Conservation (phyloP, 257 asterid species). For the Rauvolfia tetraphylla region DNA sequence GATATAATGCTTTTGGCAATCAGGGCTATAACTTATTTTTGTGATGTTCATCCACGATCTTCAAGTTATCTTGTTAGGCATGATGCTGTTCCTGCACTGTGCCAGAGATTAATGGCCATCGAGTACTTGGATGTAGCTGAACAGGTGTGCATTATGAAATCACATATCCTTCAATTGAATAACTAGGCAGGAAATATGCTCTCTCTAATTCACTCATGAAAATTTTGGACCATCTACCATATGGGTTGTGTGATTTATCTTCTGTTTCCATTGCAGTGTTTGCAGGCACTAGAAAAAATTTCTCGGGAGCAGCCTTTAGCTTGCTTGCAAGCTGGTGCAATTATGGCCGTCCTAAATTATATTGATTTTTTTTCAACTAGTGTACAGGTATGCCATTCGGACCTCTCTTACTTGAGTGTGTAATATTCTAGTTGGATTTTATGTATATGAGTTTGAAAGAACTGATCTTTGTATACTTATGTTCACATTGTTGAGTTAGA, state of each 20-base stretch:
- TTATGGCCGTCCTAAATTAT: conserved; percentile 78
- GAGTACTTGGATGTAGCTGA: conserved; percentile 95
- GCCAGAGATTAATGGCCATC: conserved; percentile 72
- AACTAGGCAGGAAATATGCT: neutral
- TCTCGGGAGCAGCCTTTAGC: conserved; percentile 88
- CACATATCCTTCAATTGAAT: neutral
- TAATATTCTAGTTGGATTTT: neutral
- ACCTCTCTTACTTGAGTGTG: neutral
- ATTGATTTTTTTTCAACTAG: conserved; percentile 93
- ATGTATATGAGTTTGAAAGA: neutral
- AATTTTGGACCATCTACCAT: conserved; percentile 6
- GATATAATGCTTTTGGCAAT: conserved; percentile 80
- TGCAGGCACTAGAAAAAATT: conserved; percentile 89
- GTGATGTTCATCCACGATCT: conserved; percentile 78
- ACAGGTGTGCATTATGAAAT: conserved; percentile 55
- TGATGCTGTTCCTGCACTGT: conserved; percentile 78
- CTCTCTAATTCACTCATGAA: conserved; percentile 6
- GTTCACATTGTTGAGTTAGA: conserved; percentile 33
- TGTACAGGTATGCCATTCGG: conserved; percentile 58
- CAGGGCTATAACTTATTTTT: conserved; percentile 87
- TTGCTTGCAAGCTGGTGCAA: conserved; percentile 89
- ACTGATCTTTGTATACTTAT: neutral
- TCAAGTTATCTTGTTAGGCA: conserved; percentile 72
- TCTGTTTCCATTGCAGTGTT: conserved; percentile 50
- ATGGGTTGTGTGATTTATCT: conserved; percentile 14